Evolutionary conservation across 371 early-diverging fungal species (phyloP), one percentile per base, ranked within the genome.

Genomic region (Rhizomucor pusillus): DNA sequence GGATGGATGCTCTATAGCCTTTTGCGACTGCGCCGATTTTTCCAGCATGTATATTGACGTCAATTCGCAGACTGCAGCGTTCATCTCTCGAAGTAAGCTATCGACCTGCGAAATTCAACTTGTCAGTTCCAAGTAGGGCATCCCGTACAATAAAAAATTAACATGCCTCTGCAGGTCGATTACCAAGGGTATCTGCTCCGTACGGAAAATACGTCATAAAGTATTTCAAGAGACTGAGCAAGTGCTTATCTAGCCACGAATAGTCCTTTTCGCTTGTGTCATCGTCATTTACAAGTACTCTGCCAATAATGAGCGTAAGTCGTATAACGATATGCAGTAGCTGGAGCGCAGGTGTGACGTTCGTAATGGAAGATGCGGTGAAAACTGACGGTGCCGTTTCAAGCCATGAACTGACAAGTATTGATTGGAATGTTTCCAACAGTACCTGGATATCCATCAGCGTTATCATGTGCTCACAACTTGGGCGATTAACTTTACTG

Each of bases 141-240:
- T n/a, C n/a, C n/a, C n/a, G 14, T 11, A 12, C 7, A 44, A 44
- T 11, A n/a, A 9, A 44, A 11, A 19, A 11, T 34, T 13, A 33
- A 22, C 23, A 50, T 61, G 77, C 81, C 72, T 86, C 80, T 11
- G 67, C 45, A 33, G 79, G 81, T 13, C 66, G 54, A 34, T 75
- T 67, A 13, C 78, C 74, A 18, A 73, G 53, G 1, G 73, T 66
- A 36, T 81, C 80, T 13, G 71, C 69, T 13, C 89, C 90, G 67
- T 86, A 86, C 3, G 92, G 92, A 55, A 90, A 91, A 56, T 88
- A 81, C 7, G 83, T 73, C 47, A 79, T 65, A 29, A 84, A 78
- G 54, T 86, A 87, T 49, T 84, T 81, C 25, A 90, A 59, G 23
- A 90, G 58, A 1, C 73, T 69, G 47, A 82, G 71, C 35, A 87